A percentile compares a stretch with the other conserved stretches of the same genome.
phyloP scores from a whole-genome alignment of 306 rosid species.

The Oemleria cerasiformis region DNA sequence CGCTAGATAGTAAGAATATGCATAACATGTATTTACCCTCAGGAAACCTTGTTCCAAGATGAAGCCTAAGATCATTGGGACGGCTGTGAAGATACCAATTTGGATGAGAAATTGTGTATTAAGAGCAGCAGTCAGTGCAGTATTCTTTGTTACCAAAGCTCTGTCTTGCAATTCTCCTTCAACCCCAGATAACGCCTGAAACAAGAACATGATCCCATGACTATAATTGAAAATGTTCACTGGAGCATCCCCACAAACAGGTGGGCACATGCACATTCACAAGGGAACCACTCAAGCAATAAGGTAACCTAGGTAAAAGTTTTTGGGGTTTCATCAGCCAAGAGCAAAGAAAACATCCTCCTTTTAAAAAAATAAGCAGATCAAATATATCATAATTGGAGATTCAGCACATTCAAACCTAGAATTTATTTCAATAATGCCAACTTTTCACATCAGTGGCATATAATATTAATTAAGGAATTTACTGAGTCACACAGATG shows the following conservation, averaged over 20 bases:
- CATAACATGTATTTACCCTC: slow-evolving; percentile 45
- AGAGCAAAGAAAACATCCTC: too few species aligned
- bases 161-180: slow-evolving; percentile 57
- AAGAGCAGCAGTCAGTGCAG: slow-evolving; percentile 71
- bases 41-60: slow-evolving; percentile 88
- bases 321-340: too few species aligned
- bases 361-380: neutral
- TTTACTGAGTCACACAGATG: neutral
- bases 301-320: neutral
- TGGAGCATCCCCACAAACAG: neutral
- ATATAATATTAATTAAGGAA: neutral
- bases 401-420: neutral
- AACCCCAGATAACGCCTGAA: slow-evolving; percentile 91
- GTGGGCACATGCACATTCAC: neutral
- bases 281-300: neutral
- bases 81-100: slow-evolving; percentile 85
- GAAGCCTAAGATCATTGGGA: slow-evolving; percentile 83
- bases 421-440: neutral
- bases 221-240: neutral
- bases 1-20: neutral
- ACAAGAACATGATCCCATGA: slow-evolving; percentile 8
- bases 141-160: slow-evolving; percentile 53
- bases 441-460: neutral
- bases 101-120: slow-evolving; percentile 85
- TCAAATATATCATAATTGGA: neutral